phyloP scores from a whole-genome alignment of 139 green algal species.

The Tetratostichococcus sp. region DNA sequence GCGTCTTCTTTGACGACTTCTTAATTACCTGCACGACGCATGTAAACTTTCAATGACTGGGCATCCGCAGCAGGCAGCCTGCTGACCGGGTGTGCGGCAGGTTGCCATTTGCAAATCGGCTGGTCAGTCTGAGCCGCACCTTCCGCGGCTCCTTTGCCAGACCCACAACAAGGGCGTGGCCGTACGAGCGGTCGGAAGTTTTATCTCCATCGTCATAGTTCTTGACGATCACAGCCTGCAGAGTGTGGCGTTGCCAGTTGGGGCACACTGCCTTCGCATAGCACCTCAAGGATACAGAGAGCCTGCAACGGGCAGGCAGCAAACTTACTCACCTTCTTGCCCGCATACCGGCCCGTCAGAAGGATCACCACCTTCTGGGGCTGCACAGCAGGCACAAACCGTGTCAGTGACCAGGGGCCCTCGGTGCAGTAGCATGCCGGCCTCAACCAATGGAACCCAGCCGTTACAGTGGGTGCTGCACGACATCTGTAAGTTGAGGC shows the following conservation, averaged over 20 bases:
- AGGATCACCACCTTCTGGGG: slow-evolving; percentile 81
- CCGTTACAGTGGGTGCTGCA: background rate
- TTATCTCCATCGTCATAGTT: slow-evolving; percentile 90
- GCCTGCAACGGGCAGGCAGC: too few species aligned
- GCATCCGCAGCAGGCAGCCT: too few species aligned
- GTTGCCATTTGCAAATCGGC: too few species aligned
- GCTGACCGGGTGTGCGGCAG: background rate
- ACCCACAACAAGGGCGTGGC: slow-evolving; percentile 90
- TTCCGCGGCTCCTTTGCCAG: slow-evolving; percentile 95
- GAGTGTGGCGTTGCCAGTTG: too few species aligned
- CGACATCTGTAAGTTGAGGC: too few species aligned
- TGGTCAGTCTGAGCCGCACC: too few species aligned
- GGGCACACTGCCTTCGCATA: too few species aligned
- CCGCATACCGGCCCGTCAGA: slow-evolving; percentile 67
- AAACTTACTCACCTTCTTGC: slow-evolving; percentile 40
- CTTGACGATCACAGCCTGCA: slow-evolving; percentile 93
- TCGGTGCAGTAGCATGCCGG: background rate
- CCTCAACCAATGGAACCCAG: background rate
- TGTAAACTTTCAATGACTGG: background rate
- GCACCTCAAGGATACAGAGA: too few species aligned
- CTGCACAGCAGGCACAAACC: slow-evolving; percentile 39
- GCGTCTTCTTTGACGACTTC: slow-evolving; percentile 56
- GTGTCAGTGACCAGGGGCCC: background rate
- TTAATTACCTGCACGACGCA: slow-evolving; percentile 74
- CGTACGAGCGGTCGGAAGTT: slow-evolving; percentile 76